Conservation (phyloP, 768 basidiomycete genomes). For the Lyophyllum atratum region DNA sequence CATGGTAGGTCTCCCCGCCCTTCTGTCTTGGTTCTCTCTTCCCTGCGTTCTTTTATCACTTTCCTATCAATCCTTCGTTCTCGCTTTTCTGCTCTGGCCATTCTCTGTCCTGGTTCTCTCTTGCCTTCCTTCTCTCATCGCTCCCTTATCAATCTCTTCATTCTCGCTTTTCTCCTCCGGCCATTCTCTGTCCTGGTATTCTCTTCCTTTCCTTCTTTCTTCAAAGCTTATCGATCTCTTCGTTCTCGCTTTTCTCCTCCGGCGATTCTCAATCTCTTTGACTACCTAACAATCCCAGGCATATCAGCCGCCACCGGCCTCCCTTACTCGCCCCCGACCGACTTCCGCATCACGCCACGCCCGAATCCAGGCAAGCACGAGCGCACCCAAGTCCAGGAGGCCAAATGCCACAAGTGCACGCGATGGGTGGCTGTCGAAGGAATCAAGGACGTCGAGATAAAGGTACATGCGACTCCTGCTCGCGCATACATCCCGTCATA, state of each 20-base stretch:
- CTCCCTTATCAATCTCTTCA: background rate
- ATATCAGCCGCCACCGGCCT: slow-evolving; percentile 67
- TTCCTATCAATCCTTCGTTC: background rate
- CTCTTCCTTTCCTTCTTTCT: background rate
- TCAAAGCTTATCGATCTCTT: background rate
- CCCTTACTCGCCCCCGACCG: slow-evolving; percentile 78
- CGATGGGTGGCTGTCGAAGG: slow-evolving; percentile 77
- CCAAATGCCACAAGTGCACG: slow-evolving; percentile 76
- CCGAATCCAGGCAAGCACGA: slow-evolving; percentile 58
- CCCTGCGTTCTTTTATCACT: background rate
- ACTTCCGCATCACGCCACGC: slow-evolving; percentile 53
- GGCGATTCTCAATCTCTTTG: background rate
- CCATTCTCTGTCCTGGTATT: no score
- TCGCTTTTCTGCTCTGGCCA: no score
- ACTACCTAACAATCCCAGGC: slow-evolving; percentile 40
- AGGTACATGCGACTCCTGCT: slow-evolving; percentile 40
- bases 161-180: background rate
- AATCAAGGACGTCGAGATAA: slow-evolving; percentile 71
- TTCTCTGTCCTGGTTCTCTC: slow-evolving; percentile 1
- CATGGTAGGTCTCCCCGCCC: slow-evolving; percentile 51
- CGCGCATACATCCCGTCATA: background rate
- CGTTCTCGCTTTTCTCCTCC: background rate
- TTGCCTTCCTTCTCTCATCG: background rate
- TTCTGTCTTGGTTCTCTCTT: no score
- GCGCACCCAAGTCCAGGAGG: slow-evolving; percentile 59